These are phyloP conservation scores for Coniosporium apollinis DNA, from an alignment of 495 filamentous ascomycete species.

Conservation along the genomic window DNA sequence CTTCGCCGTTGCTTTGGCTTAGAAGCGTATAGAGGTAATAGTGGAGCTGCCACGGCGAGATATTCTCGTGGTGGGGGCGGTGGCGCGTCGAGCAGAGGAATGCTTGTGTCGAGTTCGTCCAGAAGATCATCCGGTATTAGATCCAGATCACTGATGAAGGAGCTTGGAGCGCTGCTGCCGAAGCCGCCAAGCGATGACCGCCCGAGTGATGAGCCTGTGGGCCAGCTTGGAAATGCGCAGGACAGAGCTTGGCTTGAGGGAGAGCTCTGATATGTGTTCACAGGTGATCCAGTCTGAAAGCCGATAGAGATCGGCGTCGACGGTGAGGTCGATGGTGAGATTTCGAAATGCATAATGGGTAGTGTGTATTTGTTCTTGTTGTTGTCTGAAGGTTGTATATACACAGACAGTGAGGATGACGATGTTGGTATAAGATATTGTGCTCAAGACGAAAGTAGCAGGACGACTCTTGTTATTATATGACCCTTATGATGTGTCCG, in stretches of 20 bases:
- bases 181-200: conserved; percentile 7
- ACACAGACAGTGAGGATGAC: no score
- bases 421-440: no score
- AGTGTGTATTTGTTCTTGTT: no score
- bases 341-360: conserved; percentile 17
- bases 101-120: conserved; percentile 3
- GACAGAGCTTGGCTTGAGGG: conserved; percentile 8
- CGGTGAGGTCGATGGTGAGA: conserved; percentile 11
- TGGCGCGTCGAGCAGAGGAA: conserved; percentile 20
- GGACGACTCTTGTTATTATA: no score
- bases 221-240: conserved; percentile 20
- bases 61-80: conserved; percentile 19
- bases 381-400: no score
- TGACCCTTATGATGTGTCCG: no score
- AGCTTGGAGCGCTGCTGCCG: conserved; percentile 11
- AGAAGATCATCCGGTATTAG: conserved; percentile 21
- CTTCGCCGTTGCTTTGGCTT: conserved; percentile 18
- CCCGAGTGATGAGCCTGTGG: conserved; percentile 14
- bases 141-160: conserved; percentile 25
- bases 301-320: conserved; percentile 15
- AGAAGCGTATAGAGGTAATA: conserved; percentile 19
- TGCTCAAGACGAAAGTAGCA: no score
- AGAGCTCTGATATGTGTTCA: conserved; percentile 10
- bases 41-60: conserved; percentile 12
- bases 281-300: conserved; percentile 9